Conservation (phyloP, 1,284 basidiomycete species). For the Leucoagaricus sp. region DNA sequence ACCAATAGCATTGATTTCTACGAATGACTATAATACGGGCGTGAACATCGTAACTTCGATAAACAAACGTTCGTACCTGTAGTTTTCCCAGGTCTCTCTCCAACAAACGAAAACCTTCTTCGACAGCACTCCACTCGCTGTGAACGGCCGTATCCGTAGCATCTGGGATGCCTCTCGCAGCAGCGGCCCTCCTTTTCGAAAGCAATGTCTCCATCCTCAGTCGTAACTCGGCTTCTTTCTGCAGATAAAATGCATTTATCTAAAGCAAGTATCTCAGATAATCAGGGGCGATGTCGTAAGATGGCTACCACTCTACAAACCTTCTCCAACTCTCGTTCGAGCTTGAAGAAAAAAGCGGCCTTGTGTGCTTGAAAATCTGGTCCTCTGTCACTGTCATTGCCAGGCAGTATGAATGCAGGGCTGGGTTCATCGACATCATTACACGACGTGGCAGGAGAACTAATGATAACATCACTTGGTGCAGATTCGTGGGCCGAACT, state of each 20-base stretch:
- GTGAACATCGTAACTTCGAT: slow-evolving; percentile 24
- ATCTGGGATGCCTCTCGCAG: slow-evolving; percentile 69
- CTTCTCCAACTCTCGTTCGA: slow-evolving; percentile 98
- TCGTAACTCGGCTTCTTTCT: slow-evolving; percentile 96
- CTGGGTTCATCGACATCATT: slow-evolving; percentile 30
- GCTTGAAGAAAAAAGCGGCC: slow-evolving; percentile 98
- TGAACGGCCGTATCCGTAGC: slow-evolving; percentile 64
- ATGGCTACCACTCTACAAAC: slow-evolving; percentile 40
- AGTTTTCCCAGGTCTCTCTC: slow-evolving; percentile 97
- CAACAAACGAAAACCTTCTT: slow-evolving; percentile 94
- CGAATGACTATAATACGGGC: slow-evolving; percentile 76
- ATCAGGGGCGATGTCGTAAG: background rate
- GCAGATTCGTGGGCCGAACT: background rate
- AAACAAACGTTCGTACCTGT: slow-evolving; percentile 58
- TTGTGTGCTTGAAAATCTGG: slow-evolving; percentile 91
- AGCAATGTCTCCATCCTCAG: slow-evolving; percentile 90
- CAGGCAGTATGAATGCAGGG: slow-evolving; percentile 57
- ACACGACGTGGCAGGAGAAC: background rate
- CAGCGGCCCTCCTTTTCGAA: slow-evolving; percentile 88
- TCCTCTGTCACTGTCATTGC: slow-evolving; percentile 68
- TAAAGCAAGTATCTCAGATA: slow-evolving; percentile 31
- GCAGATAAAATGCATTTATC: slow-evolving; percentile 99
- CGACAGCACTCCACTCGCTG: slow-evolving; percentile 90
- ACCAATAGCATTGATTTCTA: slow-evolving; percentile 97
- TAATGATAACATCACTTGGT: slow-evolving; percentile 9